Evolutionary conservation across 495 filamentous ascomycete genomes (phyloP), one percentile per base, ranked within the genome.

Genomic region (Ascobolus immersus): DNA sequence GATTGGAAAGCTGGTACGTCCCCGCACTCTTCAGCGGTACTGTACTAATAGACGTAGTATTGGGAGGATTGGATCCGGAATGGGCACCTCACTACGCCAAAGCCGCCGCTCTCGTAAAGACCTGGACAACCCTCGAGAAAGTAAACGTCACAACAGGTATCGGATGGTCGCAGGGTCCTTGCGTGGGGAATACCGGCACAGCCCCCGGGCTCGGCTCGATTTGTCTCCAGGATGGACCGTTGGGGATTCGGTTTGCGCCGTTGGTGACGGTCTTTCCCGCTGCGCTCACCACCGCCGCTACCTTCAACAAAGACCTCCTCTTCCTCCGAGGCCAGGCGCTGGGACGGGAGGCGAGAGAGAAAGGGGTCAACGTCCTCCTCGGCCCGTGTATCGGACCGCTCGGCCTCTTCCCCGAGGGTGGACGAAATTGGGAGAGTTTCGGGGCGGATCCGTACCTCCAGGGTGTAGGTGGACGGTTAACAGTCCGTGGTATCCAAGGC

Each of bases 381-480:
- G 80, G 78, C 0, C 78, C 78, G 1, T 65, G 66, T 3, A 72
- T 84, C 54, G 77, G 77, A 1, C 66, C 77, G 4, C 36, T 84
- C 3, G 82, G 82, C 5, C 60, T 78, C 34, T 68, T 76, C 55
- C 80, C 79, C 2, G 72, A 67, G 12, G 82, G 78, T 19, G 82
- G 82, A 9, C 58, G 82, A 22, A 90, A 82, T 44, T 92, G 81
- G 80, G 82, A 92, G 53, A 73, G 73, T 0, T 84, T 91, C 37
- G 75, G 77, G 9, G 51, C 70, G 0, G 82, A 93, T 49, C 82
- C 82, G 1, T 79, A 86, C 21, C 56, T 81, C 2, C 69, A 75
- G 45, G 75, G 65, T 6, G 58, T 78, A 37, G 73, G 70, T 11
- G 67, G 70, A 7, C 65, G 66, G 5, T 56, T 73, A 50, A 80